A percentile compares a stretch with the other conserved stretches of the same genome.
phyloP scores from a whole-genome alignment of 2,329 filamentous ascomycete species.

The Fusarium tanahbumbuense region DNA sequence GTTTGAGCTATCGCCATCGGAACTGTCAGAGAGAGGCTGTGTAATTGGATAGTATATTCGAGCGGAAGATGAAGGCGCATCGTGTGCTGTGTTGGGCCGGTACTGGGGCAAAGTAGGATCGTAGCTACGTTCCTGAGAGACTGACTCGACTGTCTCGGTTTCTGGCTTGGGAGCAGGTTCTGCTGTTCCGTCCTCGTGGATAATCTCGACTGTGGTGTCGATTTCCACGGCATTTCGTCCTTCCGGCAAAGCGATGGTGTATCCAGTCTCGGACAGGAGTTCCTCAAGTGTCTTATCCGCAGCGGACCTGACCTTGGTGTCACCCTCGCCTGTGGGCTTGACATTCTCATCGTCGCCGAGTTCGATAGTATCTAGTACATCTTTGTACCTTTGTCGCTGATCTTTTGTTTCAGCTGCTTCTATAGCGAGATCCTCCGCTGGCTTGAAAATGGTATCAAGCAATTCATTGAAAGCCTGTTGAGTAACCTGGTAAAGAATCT shows the following conservation, averaged over 20 bases:
- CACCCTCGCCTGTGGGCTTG: slow-evolving; percentile 8
- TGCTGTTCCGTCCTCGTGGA: slow-evolving; percentile 39
- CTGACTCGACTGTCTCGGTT: slow-evolving; percentile 19
- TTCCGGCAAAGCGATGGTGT: slow-evolving; percentile 53
- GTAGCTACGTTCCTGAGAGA: slow-evolving; percentile 51
- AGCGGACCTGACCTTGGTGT: slow-evolving; percentile 27
- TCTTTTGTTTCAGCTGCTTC: slow-evolving; percentile 72
- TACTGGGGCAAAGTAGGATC: slow-evolving; percentile 78
- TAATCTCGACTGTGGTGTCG: slow-evolving; percentile 42
- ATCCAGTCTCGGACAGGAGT: slow-evolving; percentile 59
- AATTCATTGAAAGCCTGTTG: slow-evolving; percentile 94
- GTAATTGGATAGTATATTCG: slow-evolving; percentile 44
- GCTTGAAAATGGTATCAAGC: slow-evolving; percentile 85
- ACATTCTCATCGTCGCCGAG: slow-evolving; percentile 47
- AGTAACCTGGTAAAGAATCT: slow-evolving; percentile 90
- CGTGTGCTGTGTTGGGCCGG: slow-evolving; percentile 63
- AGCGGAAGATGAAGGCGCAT: slow-evolving; percentile 24
- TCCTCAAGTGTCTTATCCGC: slow-evolving; percentile 49
- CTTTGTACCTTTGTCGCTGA: slow-evolving; percentile 68
- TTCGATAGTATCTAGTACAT: slow-evolving; percentile 59
- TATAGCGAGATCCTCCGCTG: slow-evolving; percentile 80
- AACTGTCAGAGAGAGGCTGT: neutral
- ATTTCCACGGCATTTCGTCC: slow-evolving; percentile 51
- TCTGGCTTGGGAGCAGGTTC: slow-evolving; percentile 32
- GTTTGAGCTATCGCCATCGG: slow-evolving; percentile 3